Evolutionary conservation across 1,139 yeast species (phyloP).

Genomic region (Geotrichum carabidarum): DNA sequence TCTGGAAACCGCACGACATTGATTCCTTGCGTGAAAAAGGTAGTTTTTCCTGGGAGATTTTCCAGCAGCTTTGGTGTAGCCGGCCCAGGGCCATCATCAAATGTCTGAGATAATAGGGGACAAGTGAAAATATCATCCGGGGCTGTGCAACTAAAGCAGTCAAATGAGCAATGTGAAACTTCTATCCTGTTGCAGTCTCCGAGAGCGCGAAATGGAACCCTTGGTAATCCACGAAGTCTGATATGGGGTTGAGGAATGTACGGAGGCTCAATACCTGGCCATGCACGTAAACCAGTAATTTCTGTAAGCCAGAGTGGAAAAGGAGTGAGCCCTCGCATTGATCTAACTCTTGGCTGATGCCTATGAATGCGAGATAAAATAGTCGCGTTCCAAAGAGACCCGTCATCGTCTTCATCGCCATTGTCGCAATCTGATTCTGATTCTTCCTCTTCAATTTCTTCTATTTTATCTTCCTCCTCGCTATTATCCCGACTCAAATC

Average conservation of each 20-base stretch:
- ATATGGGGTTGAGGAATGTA: slow-evolving; percentile 74
- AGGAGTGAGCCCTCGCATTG: slow-evolving; percentile 15
- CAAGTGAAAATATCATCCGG: slow-evolving; percentile 75
- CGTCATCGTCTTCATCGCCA: slow-evolving; percentile 34
- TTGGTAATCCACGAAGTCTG: slow-evolving; percentile 50
- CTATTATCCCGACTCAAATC: neutral
- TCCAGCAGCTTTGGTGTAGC: slow-evolving; percentile 57
- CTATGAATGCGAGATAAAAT: neutral
- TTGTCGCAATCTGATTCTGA: slow-evolving; percentile 29
- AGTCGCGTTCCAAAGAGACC: slow-evolving; percentile 27
- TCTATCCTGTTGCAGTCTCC: slow-evolving; percentile 54
- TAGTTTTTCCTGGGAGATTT: slow-evolving; percentile 51
- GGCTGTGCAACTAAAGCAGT: slow-evolving; percentile 75
- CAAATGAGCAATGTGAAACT: slow-evolving; percentile 67
- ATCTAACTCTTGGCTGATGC: neutral
- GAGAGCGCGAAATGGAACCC: slow-evolving; percentile 48
- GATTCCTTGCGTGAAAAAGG: slow-evolving; percentile 81
- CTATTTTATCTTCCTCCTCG: slow-evolving; percentile 16
- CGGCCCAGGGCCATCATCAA: slow-evolving; percentile 91
- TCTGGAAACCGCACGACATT: slow-evolving; percentile 75
- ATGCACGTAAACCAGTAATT: slow-evolving; percentile 63
- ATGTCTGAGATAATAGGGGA: slow-evolving; percentile 68
- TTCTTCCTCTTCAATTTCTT: slow-evolving; percentile 24
- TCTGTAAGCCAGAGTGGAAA: slow-evolving; percentile 75
- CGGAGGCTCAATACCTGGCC: slow-evolving; percentile 88